Evolutionary conservation across 1,284 basidiomycete genomes (phyloP), one percentile per base, ranked within the genome.

Genomic region (Boletus austroedulis): DNA sequence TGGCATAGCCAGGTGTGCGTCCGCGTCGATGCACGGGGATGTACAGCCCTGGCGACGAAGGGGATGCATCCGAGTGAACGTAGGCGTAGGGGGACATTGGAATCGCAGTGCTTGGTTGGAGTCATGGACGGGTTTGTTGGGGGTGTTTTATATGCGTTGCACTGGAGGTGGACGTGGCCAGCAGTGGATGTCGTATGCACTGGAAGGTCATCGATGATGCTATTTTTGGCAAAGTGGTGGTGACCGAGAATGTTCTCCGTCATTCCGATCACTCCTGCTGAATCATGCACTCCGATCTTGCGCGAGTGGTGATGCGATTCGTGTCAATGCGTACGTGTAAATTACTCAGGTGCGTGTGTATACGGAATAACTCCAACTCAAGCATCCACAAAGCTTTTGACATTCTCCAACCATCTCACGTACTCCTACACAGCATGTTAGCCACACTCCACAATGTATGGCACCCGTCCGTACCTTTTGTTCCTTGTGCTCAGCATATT

Each of bases 401-500:
- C 87, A 67, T 87, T 86, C 64, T 83, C 78, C 67, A 98, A 79
- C 95, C 95, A 98, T 64, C 79, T 79, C 69, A 95, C 85, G 76
- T 98, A 98, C 79, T 98, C 95, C 91, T 94, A 58, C 38, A 60
- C 36, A 52, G 51, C 45, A 55, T 2, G 19, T 67, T 56, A 69
- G 60, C 32, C 52, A 54, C 28, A 19, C 19, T 41, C 26, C 52
- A 24, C 31, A 26, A 23, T 34, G 19, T 23, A 64, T 1, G 34
- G 45, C 56, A 50, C 24, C 12, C 17, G 47, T 19, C 31, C 77
- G 34, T 51, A 89, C 90, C 82, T 87, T 87, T 78, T 96, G 94
- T 71, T 95, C 94, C 82, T 96, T 96, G 80, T 80, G 80, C 72
- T 92, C 90, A 24, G 89, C 86, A 70, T 90, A 95, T 63, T 92